Percentiles rank a stretch among this genome's conserved stretches.
These are phyloP conservation scores for Termitomyces sp. DNA, from an alignment of 768 basidiomycete species.

Conservation along the genomic window DNA sequence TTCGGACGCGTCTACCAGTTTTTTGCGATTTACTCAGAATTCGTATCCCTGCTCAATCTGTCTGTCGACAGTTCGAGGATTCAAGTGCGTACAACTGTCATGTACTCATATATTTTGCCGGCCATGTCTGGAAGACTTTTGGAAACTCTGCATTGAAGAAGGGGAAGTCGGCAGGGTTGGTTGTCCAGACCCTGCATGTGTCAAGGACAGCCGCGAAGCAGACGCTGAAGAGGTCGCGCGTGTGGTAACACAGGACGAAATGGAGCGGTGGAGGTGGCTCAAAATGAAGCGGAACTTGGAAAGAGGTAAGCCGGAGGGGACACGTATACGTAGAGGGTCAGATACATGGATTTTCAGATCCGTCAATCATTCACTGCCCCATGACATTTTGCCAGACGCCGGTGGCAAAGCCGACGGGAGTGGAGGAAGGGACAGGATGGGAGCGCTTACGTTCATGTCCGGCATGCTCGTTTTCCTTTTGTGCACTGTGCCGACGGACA, in stretches of 20 bases:
- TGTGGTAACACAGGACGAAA: slow-evolving; percentile 59
- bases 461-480: slow-evolving; percentile 73
- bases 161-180: slow-evolving; percentile 72
- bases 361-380: slow-evolving; percentile 76
- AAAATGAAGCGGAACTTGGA: slow-evolving; percentile 68
- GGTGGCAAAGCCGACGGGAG: slow-evolving; percentile 49
- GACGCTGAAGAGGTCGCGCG: slow-evolving; percentile 67
- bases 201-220: slow-evolving; percentile 56
- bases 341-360: slow-evolving; percentile 40
- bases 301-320: slow-evolving; percentile 39
- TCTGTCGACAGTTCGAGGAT: slow-evolving; percentile 66
- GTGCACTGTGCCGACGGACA: slow-evolving; percentile 73
- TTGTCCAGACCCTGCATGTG: slow-evolving; percentile 77
- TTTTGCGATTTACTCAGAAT: slow-evolving; percentile 50
- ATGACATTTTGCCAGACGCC: slow-evolving; percentile 76
- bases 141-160: slow-evolving; percentile 75
- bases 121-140: slow-evolving; percentile 75
- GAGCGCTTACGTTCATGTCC: slow-evolving; percentile 67
- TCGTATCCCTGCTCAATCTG: slow-evolving; percentile 78
- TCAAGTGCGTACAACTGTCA: slow-evolving; percentile 60
- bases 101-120: slow-evolving; percentile 84
- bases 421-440: slow-evolving; percentile 61
- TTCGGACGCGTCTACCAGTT: slow-evolving; percentile 41
- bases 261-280: slow-evolving; percentile 75
- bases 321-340: background rate